Conservation (phyloP, 2,329 filamentous ascomycete genomes). For the Colletotrichum sublineola region DNA sequence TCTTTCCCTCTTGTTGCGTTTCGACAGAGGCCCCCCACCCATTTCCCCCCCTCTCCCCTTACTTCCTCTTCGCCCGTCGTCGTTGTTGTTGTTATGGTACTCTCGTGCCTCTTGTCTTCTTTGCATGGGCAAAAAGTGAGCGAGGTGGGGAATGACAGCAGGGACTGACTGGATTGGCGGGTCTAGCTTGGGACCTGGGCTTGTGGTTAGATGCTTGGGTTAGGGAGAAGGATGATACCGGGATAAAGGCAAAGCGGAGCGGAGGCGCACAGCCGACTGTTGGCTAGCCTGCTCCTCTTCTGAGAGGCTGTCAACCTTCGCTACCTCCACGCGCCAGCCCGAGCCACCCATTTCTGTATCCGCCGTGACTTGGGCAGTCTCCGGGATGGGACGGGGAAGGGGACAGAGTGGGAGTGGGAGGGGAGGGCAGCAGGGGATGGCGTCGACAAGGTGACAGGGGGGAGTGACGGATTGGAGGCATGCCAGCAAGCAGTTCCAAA, state of each 20-base stretch:
- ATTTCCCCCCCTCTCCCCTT: background rate
- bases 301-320: constrained; percentile 40
- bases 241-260: constrained; percentile 43
- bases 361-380: constrained; percentile 31
- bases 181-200: constrained; percentile 41
- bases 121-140: constrained; percentile 17
- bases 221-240: constrained; percentile 42
- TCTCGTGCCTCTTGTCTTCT: constrained; percentile 8
- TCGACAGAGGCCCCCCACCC: background rate
- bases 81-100: background rate
- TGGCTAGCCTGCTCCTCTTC: constrained; percentile 39
- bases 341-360: constrained; percentile 38
- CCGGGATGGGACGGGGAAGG: constrained; percentile 35
- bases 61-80: background rate
- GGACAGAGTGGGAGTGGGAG: constrained; percentile 19
- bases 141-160: constrained; percentile 31
- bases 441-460: constrained; percentile 29
- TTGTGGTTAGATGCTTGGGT: constrained; percentile 42
- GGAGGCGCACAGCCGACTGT: constrained; percentile 42
- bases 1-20: background rate
- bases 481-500: constrained; percentile 28
- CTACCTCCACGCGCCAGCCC: constrained; percentile 35
- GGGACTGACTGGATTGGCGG: constrained; percentile 35
- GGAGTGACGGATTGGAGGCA: constrained; percentile 25
- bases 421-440: constrained; percentile 12